Evolutionary conservation across 345 rosid species (phyloP).

Genomic region (Clausena lansium): DNA sequence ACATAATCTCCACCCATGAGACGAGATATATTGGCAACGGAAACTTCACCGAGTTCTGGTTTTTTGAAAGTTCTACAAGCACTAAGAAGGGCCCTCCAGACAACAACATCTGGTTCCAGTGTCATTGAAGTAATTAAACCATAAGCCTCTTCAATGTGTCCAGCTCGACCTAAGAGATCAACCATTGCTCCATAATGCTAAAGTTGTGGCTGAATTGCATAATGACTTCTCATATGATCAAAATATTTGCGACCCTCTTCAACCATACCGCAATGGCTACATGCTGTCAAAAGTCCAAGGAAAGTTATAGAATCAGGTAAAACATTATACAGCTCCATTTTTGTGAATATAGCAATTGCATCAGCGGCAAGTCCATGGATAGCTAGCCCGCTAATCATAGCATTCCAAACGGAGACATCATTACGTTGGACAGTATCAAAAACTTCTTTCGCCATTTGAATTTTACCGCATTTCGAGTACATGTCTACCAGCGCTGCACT

Average conservation of each 20-base stretch:
- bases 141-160: constrained; percentile 64
- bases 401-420: constrained; percentile 74
- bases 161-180: constrained; percentile 74
- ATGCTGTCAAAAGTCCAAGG: constrained; percentile 61
- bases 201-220: constrained; percentile 49
- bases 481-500: constrained; percentile 69
- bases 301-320: constrained; percentile 71
- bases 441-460: constrained; percentile 53
- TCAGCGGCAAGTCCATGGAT: constrained; percentile 66
- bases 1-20: constrained; percentile 71
- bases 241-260: constrained; percentile 58
- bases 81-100: constrained; percentile 88
- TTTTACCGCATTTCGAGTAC: constrained; percentile 72
- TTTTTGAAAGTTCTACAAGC: constrained; percentile 57
- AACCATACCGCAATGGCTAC: constrained; percentile 71
- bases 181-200: constrained; percentile 86
- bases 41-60: constrained; percentile 57
- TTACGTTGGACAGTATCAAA: constrained; percentile 37
- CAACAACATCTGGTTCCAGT: constrained; percentile 65
- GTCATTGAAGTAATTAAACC: constrained; percentile 60
- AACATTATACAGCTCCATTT: constrained; percentile 53
- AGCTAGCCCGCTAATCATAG: constrained; percentile 78
- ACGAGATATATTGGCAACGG: constrained; percentile 52
- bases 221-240: constrained; percentile 44
- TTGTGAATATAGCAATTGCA: constrained; percentile 46